phyloP scores from a whole-genome alignment of 2,329 filamentous ascomycete genomes.

The Colletotrichum graminicola region DNA sequence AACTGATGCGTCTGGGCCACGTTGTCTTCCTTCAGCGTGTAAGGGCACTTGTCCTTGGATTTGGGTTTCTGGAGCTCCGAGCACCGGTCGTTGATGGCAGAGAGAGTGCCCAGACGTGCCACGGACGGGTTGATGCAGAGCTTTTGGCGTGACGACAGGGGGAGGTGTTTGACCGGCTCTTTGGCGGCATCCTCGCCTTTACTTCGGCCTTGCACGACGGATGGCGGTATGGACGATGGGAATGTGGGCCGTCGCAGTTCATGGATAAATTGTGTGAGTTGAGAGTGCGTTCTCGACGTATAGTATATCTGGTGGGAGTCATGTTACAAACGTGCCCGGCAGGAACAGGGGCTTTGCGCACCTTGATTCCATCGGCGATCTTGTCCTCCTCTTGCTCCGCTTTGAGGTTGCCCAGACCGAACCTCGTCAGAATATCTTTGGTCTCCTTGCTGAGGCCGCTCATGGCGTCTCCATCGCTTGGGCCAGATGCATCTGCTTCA shows the following conservation, averaged over 20 bases:
- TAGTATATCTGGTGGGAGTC: slow-evolving; percentile 76
- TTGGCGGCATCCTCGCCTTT: slow-evolving; percentile 41
- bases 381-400: slow-evolving; percentile 58
- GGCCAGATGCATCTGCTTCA: slow-evolving; percentile 69
- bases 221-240: slow-evolving; percentile 74
- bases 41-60: slow-evolving; percentile 77
- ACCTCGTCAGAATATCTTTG: slow-evolving; percentile 76
- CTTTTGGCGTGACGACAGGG: slow-evolving; percentile 87
- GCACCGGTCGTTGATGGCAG: slow-evolving; percentile 94
- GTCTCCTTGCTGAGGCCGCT: slow-evolving; percentile 80
- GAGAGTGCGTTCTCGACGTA: slow-evolving; percentile 92
- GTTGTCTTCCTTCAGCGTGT: slow-evolving; percentile 82
- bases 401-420: slow-evolving; percentile 60
- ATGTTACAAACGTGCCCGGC: slow-evolving; percentile 48
- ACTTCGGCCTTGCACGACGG: slow-evolving; percentile 46
- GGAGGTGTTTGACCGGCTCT: slow-evolving; percentile 78
- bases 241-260: slow-evolving; percentile 85
- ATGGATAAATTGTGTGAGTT: slow-evolving; percentile 87
- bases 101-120: slow-evolving; percentile 74
- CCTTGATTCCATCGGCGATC: slow-evolving; percentile 76
- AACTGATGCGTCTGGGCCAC: slow-evolving; percentile 81
- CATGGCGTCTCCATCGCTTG: slow-evolving; percentile 54
- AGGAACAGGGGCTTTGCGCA: slow-evolving; percentile 47
- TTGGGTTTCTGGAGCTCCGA: slow-evolving; percentile 87
- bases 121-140: slow-evolving; percentile 92